Evolutionary conservation across 495 filamentous ascomycete genomes (phyloP).

Genomic region (Saxophila tyrrhenica): DNA sequence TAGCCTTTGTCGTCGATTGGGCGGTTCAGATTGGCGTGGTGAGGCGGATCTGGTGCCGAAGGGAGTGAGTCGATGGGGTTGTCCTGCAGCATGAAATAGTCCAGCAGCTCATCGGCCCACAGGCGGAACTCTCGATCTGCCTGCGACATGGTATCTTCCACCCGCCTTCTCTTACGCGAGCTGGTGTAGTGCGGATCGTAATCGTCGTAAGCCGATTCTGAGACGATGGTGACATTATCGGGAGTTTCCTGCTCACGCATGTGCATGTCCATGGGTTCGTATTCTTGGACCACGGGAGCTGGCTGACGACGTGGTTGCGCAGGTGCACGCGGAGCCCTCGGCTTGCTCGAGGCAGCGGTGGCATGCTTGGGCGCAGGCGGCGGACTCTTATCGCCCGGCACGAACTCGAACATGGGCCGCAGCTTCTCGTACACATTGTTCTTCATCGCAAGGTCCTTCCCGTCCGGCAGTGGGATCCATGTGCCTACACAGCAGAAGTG

Average conservation of each 20-base stretch:
- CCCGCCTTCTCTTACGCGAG: conserved; percentile 71
- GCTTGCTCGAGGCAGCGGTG: conserved; percentile 57
- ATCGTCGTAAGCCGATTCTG: conserved; percentile 62
- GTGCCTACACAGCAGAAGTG: no score
- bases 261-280: conserved; percentile 38
- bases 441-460: conserved; percentile 66
- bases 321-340: conserved; percentile 42
- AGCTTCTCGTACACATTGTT: conserved; percentile 77
- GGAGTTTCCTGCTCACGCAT: conserved; percentile 67
- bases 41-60: conserved; percentile 64
- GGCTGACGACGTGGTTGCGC: conserved; percentile 12
- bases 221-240: conserved; percentile 67
- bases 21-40: conserved; percentile 75
- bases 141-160: conserved; percentile 45
- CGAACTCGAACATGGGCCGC: conserved; percentile 77
- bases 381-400: conserved; percentile 72
- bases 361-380: conserved; percentile 89
- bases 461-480: conserved; percentile 84
- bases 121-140: conserved; percentile 73
- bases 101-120: conserved; percentile 82
- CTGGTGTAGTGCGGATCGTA: conserved; percentile 66
- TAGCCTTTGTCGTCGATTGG: conserved; percentile 80
- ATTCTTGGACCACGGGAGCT: conserved; percentile 29
- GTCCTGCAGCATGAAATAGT: conserved; percentile 82
- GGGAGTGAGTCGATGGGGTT: conserved; percentile 50